Base-by-base conservation (phyloP, 164 flowering plant genomes). In the Cinnamomum chago region DNA sequence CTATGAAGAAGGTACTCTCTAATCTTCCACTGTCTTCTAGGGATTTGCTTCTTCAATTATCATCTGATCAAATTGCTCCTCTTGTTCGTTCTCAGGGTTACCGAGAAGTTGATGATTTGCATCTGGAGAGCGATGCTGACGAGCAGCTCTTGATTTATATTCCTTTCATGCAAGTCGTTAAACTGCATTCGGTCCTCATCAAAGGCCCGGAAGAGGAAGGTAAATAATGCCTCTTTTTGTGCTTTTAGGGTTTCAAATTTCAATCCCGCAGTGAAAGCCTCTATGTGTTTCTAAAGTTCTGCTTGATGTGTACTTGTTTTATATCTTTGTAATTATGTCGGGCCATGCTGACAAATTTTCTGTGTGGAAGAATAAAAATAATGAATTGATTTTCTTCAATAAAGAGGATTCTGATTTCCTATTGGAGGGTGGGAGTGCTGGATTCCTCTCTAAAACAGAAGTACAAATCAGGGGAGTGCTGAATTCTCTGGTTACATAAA, bases 151-250 rank as follows among this genome's bases (percentile, higher is more conserved):
- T 95, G 86, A 86, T 95, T 25, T 88, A 92, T 73, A 87, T 95
- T 60, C 98, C 98, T 64, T 95, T 95, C 72, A 86, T 73, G 50
- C 99, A 95, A 92, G 97, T 95, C 14, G 71, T 95, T 47, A 95
- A 95, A 74, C 84, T 95, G 65, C 90, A 90, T 77, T 87, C 98
- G 5, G 72, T 93, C 65, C 79, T 78, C 67, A 67, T 95, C 73
- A 83, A 83, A 82, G 99, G 96, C 33, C 88, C 97, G 27, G 96
- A 93, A 83, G 99, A 95, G 13, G 96, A 95, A 79, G 98, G 98
- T 92, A 65, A 1, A 14, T 17, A 3, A 20, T 12, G 7, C 60
- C 60, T 5, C 3, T 20, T 55, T 55, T 15, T 17, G 60, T 14
- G 18, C 15, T 55, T 55, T 55, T 55, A 55, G n/a, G 60, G 60